These are phyloP conservation scores for Boletus fagicola DNA, from an alignment of 768 basidiomycete genomes.

Conservation along the genomic window DNA sequence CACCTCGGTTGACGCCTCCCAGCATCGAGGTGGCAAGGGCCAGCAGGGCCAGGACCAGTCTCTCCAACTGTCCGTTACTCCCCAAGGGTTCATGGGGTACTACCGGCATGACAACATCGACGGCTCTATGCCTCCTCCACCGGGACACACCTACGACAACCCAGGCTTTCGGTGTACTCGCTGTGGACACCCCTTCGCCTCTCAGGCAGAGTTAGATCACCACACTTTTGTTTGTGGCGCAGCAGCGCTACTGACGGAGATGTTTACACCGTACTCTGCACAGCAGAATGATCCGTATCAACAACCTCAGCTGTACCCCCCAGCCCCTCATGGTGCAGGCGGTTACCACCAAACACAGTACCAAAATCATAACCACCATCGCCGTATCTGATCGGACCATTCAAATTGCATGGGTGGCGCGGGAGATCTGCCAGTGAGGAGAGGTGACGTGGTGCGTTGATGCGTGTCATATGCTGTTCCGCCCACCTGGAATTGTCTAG, in stretches of 20 bases:
- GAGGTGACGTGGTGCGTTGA: not conserved
- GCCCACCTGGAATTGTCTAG: not conserved
- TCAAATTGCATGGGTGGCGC: not conserved
- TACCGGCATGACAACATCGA: not conserved
- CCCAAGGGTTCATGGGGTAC: not conserved
- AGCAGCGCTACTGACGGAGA: slow-evolving; percentile 9
- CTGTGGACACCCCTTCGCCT: slow-evolving; percentile 9
- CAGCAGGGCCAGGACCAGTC: not conserved
- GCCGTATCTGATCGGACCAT: not conserved
- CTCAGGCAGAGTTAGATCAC: slow-evolving; percentile 7
- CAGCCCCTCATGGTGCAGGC: not conserved
- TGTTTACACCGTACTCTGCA: slow-evolving; percentile 14
- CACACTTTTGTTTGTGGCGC: slow-evolving; percentile 17
- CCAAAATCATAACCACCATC: not conserved
- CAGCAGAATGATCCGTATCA: not conserved
- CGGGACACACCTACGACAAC: not conserved
- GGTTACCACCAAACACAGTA: not conserved
- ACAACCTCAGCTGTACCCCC: not conserved
- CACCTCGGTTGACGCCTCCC: not conserved
- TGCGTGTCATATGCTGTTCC: not conserved
- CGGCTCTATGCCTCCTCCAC: slow-evolving; percentile 3
- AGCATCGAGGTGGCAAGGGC: not conserved
- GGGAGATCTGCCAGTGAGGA: not conserved
- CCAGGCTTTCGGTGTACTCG: slow-evolving; percentile 10
- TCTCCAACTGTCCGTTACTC: not conserved